Evolutionary conservation across 129 eudicot species (phyloP).

Genomic region (Rutidosis leptorrhynchoides): DNA sequence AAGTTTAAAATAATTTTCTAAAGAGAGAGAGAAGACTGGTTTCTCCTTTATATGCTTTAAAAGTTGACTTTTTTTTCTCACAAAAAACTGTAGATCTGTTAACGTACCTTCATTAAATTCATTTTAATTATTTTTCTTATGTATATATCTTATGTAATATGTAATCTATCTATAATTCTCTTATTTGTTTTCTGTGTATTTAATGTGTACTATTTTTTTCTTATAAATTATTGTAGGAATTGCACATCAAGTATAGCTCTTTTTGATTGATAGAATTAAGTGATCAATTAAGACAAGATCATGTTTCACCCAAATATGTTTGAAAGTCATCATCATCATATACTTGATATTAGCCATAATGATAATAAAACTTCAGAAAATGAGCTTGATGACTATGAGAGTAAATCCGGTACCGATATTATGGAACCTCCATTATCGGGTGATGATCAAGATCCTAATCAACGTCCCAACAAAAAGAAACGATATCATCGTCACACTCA

Average conservation of each 20-base stretch:
- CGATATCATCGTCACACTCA: conserved; percentile 98
- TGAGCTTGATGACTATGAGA: conserved; percentile 85
- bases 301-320: conserved; percentile 95
- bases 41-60: conserved; percentile 28
- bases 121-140: conserved; percentile 4
- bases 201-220: conserved; percentile 11
- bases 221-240: conserved; percentile 14
- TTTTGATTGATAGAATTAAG: not conserved
- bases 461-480: conserved; percentile 88
- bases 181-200: too few species aligned
- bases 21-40: conserved; percentile 1
- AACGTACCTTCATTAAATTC: conserved; percentile 26
- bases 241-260: conserved; percentile 4
- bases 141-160: too few species aligned
- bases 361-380: conserved; percentile 68
- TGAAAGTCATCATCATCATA: conserved; percentile 72
- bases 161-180: too few species aligned
- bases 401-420: conserved; percentile 88
- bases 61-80: conserved; percentile 33
- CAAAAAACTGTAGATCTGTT: conserved; percentile 34
- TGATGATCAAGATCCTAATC: conserved; percentile 91
- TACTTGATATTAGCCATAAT: conserved; percentile 50
- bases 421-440: conserved; percentile 88
- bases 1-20: conserved; percentile 8
- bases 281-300: conserved; percentile 31